Base-by-base conservation (phyloP, 179 eudicot species). In the Silene vulgaris region DNA sequence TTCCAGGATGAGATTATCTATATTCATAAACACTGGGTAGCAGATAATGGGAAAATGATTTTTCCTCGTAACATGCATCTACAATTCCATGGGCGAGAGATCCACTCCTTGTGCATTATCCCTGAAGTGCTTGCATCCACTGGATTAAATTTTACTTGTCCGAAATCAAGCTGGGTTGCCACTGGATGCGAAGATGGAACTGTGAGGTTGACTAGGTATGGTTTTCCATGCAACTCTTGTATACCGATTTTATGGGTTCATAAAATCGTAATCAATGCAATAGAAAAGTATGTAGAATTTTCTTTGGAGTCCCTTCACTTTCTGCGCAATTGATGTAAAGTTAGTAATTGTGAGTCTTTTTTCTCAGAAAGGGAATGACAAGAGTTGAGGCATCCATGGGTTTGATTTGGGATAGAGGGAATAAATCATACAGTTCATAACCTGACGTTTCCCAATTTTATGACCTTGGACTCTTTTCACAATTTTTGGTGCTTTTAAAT, bases 101-200 rank as follows among this genome's bases (percentile, higher is more conserved):
- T 93, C 71, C 99, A 95, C 78, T 87, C 96, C 35, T 56, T 95
- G 37, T 88, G 97, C 83, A 85, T 95, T 85, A 82, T 92, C 60
- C 81, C 85, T 60, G 86, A 80, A 72, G 80, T 71, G 74, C 76
- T 61, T 72, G 71, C 65, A 72, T 50, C 81, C 57, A 79, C 77
- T 56, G 74, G 76, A 68, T 26, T 76, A 35, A 68, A 65, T 65
- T 76, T 16, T 63, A 57, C 37, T 50, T 12, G 45, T 74, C 83
- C 88, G 75, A 76, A 77, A 71, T 79, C 87, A 61, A 80, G 82
- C 77, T 92, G 90, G 87, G 80, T 95, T 82, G 97, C 93, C 70
- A 95, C 97, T 73, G 99, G 99, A 7, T 88, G 97, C 80, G 99
- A 95, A 88, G 99, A 90, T 75, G 99, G 99, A 80, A 87, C 90